Conservation (phyloP, 2,329 filamentous ascomycete species). For the Hortaea sp. region DNA sequence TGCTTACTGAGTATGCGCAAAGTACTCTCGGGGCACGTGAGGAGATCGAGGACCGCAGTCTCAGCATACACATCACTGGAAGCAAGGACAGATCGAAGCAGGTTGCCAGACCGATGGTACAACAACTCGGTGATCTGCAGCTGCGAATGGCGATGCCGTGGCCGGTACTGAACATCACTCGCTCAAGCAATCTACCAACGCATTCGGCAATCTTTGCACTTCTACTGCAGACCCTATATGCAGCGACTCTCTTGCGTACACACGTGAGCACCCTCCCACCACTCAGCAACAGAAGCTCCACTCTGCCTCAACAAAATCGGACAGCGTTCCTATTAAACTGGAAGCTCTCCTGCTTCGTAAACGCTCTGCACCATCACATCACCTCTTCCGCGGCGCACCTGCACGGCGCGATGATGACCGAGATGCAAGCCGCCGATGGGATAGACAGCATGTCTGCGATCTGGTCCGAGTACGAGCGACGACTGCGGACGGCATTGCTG, state of each 20-base stretch:
- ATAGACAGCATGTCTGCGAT: slow-evolving; percentile 71
- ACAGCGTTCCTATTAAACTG: slow-evolving; percentile 47
- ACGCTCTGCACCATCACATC: slow-evolving; percentile 64
- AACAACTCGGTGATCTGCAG: slow-evolving; percentile 7
- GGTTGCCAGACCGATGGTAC: slow-evolving; percentile 2
- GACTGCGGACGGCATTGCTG: slow-evolving; percentile 58
- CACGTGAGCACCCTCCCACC: slow-evolving; percentile 26
- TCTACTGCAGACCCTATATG: slow-evolving; percentile 66
- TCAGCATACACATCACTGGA: slow-evolving; percentile 40
- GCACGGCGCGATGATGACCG: slow-evolving; percentile 44
- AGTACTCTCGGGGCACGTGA: slow-evolving; percentile 53
- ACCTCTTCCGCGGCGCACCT: slow-evolving; percentile 58
- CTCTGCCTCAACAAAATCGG: slow-evolving; percentile 20
- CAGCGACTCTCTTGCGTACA: slow-evolving; percentile 55
- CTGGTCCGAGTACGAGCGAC: slow-evolving; percentile 54
- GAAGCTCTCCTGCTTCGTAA: slow-evolving; percentile 62
- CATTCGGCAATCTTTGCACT: slow-evolving; percentile 69
- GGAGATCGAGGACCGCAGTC: slow-evolving; percentile 53
- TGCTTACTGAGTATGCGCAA: slow-evolving; percentile 67
- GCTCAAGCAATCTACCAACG: slow-evolving; percentile 48
- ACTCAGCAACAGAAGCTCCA: background rate
- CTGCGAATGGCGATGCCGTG: slow-evolving; percentile 35
- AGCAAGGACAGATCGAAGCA: background rate
- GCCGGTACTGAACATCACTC: slow-evolving; percentile 62
- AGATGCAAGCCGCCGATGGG: slow-evolving; percentile 54